Percentiles rank a stretch among this genome's conserved stretches.
Conservation (phyloP, 164 flowering plant genomes). For the Nymphaea colorata region DNA sequence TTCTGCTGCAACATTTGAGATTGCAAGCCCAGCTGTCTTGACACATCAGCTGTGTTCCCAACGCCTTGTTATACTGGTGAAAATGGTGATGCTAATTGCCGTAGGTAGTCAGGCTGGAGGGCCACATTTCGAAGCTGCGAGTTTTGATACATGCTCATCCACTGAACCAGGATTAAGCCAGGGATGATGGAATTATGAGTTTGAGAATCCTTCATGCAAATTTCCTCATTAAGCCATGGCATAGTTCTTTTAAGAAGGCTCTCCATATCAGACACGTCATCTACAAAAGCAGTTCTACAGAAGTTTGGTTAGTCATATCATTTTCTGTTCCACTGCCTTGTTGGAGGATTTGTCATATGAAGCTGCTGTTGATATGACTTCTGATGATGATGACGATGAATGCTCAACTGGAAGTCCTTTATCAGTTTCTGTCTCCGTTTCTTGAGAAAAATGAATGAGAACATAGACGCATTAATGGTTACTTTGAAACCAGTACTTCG, state of each 20-base stretch:
- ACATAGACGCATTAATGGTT: slow-evolving; percentile 3
- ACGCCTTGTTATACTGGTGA: slow-evolving; percentile 27
- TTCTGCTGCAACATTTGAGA: slow-evolving; percentile 52
- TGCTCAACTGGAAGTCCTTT: slow-evolving; percentile 13
- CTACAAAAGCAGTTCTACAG: slow-evolving; percentile 25
- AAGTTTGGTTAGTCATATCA: neutral
- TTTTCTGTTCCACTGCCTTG: too few species aligned
- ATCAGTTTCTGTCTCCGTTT: slow-evolving; percentile 22
- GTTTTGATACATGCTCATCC: slow-evolving; percentile 97
- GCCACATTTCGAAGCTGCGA: slow-evolving; percentile 34
- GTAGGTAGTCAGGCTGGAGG: slow-evolving; percentile 54
- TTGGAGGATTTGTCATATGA: too few species aligned
- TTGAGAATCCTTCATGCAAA: slow-evolving; percentile 58
- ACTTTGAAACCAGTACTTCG: slow-evolving; percentile 12
- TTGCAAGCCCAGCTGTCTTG: slow-evolving; percentile 60
- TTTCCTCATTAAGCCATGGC: slow-evolving; percentile 89
- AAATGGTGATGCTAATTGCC: slow-evolving; percentile 27
- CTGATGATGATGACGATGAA: slow-evolving; percentile 25
- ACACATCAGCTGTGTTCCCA: slow-evolving; percentile 43
- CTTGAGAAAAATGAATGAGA: slow-evolving; percentile 18
- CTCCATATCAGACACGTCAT: slow-evolving; percentile 71
- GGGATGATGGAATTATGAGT: slow-evolving; percentile 29
- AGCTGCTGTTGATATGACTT: slow-evolving; percentile 19
- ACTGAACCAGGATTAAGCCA: slow-evolving; percentile 76
- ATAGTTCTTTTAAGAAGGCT: slow-evolving; percentile 63